Base-by-base conservation (phyloP, 805 yeast species). In the Wickerhamiella occidentalis region DNA sequence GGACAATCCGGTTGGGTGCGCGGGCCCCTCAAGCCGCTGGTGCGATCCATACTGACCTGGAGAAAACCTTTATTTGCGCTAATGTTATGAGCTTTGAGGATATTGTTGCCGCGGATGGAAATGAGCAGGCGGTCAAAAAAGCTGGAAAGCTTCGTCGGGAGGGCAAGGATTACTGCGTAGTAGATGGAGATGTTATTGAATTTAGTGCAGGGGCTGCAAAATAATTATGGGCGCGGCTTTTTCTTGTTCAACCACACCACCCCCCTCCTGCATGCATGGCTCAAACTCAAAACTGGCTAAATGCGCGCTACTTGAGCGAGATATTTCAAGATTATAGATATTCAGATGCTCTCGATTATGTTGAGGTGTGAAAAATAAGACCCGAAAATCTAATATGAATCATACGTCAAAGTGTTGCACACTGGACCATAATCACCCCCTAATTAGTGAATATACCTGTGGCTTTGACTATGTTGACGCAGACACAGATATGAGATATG, bases 21-120 rank as follows among this genome's bases (percentile, higher is more conserved):
- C 81, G 85, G 59, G 96, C 96, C 48, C 98, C 98, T n/a, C 87
- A 84, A 63, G 97, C 98, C 41, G 98, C 98, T 19, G 97, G 96
- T 65, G 80, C 82, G 29, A 87, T 87, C 52, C 96, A 87, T 63
- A 82, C 85, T 6, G 96, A 86, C 63, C 67, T 86, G 49, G 80
- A 82, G 67, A 77, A 80, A 58, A 83, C 94, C 0, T 87, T 87
- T 62, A 77, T 87, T 43, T 76, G 77, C 60, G 94, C 92, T 8
- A 78, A 80, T 51, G 83, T 87, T 25, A 73, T 76, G 60, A 82
- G 82, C 58, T 82, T 74, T 62, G 70, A 74, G 4, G 92, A 84
- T 57, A 64, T 82, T 48, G 55, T 65, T 2, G 66, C 61, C 6
- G 58, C 64, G 8, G 75, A 71, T 29, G 73, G 71, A 23, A 74